Percentiles rank a stretch among this genome's conserved stretches.
phyloP scores from a whole-genome alignment of 352 stramenopile genomes.

The Globisporangium iwayamae region DNA sequence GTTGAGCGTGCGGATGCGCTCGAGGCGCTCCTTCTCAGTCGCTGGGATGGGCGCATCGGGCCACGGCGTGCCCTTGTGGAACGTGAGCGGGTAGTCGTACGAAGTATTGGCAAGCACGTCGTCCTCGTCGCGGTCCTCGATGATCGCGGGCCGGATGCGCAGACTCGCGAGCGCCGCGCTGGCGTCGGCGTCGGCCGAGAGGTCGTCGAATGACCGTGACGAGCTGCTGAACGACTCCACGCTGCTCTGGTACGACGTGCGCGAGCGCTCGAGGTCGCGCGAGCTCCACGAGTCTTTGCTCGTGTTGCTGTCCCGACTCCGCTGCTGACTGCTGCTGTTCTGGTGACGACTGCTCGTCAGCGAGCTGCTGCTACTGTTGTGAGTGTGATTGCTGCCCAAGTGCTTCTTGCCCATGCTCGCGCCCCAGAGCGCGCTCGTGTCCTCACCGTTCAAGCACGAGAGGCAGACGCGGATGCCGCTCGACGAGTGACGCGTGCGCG shows the following conservation, averaged over 20 bases:
- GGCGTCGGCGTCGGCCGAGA: constrained; percentile 11
- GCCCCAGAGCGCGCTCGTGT: constrained; percentile 31
- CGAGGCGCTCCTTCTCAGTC: constrained; percentile 50
- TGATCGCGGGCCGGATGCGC: constrained; percentile 13
- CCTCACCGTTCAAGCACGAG: constrained; percentile 69
- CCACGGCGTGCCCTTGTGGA: constrained; percentile 72
- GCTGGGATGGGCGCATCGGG: constrained; percentile 60
- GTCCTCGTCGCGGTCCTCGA: constrained; percentile 40
- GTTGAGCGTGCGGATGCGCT: constrained; percentile 62
- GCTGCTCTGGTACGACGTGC: constrained; percentile 20
- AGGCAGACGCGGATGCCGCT: constrained; percentile 57
- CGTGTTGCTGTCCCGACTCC: constrained; percentile 19
- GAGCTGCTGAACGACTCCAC: constrained; percentile 24
- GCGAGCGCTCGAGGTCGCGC: constrained; percentile 20
- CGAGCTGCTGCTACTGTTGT: constrained; percentile 29
- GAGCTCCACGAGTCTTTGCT: constrained; percentile 33
- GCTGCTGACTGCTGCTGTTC: neutral
- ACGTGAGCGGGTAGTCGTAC: constrained; percentile 69
- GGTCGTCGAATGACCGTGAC: constrained; percentile 14
- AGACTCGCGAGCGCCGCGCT: constrained; percentile 18
- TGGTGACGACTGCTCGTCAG: constrained; percentile 18
- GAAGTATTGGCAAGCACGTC: constrained; percentile 53
- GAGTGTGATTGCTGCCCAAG: constrained; percentile 24
- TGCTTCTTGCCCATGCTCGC: constrained; percentile 37
- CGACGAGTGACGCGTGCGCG: constrained; percentile 18